phyloP scores from a whole-genome alignment of 352 stramenopile genomes.

The Phytopythium boreale region DNA sequence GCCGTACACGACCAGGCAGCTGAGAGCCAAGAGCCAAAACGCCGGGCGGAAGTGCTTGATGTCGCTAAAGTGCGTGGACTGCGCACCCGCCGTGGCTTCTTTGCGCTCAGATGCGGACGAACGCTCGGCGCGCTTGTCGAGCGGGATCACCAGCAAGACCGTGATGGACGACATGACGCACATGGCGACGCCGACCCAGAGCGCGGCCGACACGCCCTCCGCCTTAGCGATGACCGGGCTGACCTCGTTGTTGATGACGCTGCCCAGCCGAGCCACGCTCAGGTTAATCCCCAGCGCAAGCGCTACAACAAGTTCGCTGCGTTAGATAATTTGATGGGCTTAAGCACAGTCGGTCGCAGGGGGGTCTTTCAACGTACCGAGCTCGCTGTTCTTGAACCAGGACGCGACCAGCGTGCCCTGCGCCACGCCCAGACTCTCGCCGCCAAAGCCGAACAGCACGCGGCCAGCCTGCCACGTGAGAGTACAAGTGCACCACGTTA shows the following conservation, averaged over 20 bases:
- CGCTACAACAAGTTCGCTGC: conserved; percentile 24
- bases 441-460: conserved; percentile 91
- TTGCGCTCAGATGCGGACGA: conserved; percentile 21
- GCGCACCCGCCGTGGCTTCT: conserved; percentile 15
- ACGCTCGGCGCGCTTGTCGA: conserved; percentile 70
- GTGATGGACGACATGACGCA: conserved; percentile 65
- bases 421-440: conserved; percentile 89
- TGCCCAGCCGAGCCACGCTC: conserved; percentile 87
- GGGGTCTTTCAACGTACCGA: too few species aligned
- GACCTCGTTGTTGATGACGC: conserved; percentile 92
- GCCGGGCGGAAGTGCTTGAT: conserved; percentile 75
- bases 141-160: conserved; percentile 71
- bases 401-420: conserved; percentile 88
- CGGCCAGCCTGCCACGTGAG: conserved; percentile 53
- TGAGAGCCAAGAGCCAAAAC: conserved; percentile 90
- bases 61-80: conserved; percentile 69
- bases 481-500: conserved; percentile 2
- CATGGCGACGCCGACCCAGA: conserved; percentile 88
- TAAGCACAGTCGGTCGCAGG: neutral
- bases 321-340: neutral
- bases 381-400: conserved; percentile 93
- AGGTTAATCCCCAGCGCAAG: conserved; percentile 92
- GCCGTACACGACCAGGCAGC: conserved; percentile 91
- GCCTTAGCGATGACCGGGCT: conserved; percentile 76
- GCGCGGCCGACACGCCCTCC: conserved; percentile 61